phyloP scores from a whole-genome alignment of 1,284 basidiomycete species.

The Cryptococcus amylolentus region DNA sequence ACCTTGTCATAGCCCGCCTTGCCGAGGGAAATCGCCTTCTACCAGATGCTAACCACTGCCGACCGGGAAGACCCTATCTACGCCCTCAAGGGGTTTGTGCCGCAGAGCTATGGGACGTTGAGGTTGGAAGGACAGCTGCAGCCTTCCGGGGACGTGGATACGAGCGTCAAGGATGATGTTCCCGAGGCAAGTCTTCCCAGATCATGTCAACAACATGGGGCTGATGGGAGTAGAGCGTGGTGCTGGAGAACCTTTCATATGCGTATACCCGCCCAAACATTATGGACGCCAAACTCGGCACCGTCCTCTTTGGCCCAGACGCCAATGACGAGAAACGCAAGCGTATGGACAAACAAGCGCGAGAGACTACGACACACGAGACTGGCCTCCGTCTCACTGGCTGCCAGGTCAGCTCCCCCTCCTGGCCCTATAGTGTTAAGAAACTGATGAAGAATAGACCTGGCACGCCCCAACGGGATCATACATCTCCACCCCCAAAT shows the following conservation, averaged over 20 bases:
- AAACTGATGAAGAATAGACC: constrained; percentile 57
- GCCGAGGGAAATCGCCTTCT: constrained; percentile 73
- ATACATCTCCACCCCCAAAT: constrained; percentile 65
- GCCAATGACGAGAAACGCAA: constrained; percentile 71
- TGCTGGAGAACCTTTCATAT: constrained; percentile 77
- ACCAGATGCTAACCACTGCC: constrained; percentile 59
- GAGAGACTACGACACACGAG: constrained; percentile 65
- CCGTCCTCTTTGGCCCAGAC: constrained; percentile 61
- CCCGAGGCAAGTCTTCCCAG: constrained; percentile 26
- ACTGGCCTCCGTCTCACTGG: constrained; percentile 82
- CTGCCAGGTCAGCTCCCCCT: too few species aligned
- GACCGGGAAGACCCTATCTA: constrained; percentile 21
- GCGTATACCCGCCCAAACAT: constrained; percentile 76
- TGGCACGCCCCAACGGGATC: constrained; percentile 61
- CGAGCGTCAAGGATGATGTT: constrained; percentile 15
- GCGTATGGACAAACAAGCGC: constrained; percentile 71
- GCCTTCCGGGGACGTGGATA: constrained; percentile 18
- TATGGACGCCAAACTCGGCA: constrained; percentile 89
- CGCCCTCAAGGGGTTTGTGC: constrained; percentile 56
- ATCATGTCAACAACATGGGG: neutral
- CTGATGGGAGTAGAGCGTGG: constrained; percentile 59
- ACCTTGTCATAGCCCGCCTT: constrained; percentile 55
- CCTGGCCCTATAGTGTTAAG: too few species aligned
- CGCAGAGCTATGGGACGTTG: constrained; percentile 72
- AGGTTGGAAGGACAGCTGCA: constrained; percentile 62